Evolutionary conservation across 164 flowering plant species (phyloP).

Genomic region (Piper longum): DNA sequence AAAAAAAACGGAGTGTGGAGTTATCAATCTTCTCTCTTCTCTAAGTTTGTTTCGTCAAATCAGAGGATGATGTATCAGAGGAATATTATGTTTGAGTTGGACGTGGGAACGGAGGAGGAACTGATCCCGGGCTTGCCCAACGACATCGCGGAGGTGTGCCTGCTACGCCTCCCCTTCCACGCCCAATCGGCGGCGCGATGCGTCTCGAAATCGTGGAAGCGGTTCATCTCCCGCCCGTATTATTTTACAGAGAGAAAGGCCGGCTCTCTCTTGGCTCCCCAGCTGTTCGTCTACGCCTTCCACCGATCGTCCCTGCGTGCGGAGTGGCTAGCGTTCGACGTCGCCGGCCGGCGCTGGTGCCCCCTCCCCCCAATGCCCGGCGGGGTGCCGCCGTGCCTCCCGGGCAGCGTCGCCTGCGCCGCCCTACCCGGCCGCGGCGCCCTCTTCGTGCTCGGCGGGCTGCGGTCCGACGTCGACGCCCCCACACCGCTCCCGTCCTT

Average conservation of each 20-base stretch:
- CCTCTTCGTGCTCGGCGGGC: conserved; percentile 37
- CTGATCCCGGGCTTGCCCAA: conserved; percentile 44
- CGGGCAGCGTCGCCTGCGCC: conserved; percentile 26
- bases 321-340: conserved; percentile 52
- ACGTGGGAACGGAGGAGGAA: not conserved
- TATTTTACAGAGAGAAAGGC: conserved; percentile 18
- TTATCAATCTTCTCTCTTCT: too few relatives aligned
- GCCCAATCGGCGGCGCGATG: conserved; percentile 26
- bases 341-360: conserved; percentile 33
- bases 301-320: conserved; percentile 24
- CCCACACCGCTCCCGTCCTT: conserved; percentile 10
- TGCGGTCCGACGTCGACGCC: conserved; percentile 24
- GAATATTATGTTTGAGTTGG: not conserved
- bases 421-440: conserved; percentile 22
- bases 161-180: conserved; percentile 35
- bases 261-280: conserved; percentile 23
- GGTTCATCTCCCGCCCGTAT: conserved; percentile 19
- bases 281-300: conserved; percentile 29
- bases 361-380: conserved; percentile 37
- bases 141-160: conserved; percentile 34
- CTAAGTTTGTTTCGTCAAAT: too few relatives aligned
- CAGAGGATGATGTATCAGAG: not conserved
- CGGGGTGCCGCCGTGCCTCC: conserved; percentile 13
- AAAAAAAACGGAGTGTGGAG: too few relatives aligned
- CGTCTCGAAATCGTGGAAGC: conserved; percentile 36